Percentiles rank a stretch among this genome's conserved stretches.
Evolutionary conservation across 371 early-diverging fungal species (phyloP).

Genomic region (Chytridiales sp.): DNA sequence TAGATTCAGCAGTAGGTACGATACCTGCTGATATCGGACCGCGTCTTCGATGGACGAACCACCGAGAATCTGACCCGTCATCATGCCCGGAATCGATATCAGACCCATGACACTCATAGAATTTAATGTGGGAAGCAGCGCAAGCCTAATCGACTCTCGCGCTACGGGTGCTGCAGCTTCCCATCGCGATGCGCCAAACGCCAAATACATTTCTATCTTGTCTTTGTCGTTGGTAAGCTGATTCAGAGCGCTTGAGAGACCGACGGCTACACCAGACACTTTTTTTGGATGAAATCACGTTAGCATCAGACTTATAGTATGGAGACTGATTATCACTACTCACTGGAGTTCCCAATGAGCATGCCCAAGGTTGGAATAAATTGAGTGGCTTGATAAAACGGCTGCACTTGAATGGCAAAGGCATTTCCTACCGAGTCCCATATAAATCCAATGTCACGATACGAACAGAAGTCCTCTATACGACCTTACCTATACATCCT

Average conservation of each 20-base stretch:
- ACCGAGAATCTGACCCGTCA: conserved; percentile 88
- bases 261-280: conserved; percentile 80
- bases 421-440: conserved; percentile 44
- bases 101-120: conserved; percentile 82
- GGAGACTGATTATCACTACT: neutral
- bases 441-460: neutral
- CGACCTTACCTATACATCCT: conserved; percentile 23
- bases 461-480: neutral
- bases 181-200: conserved; percentile 83
- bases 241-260: conserved; percentile 63
- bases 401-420: conserved; percentile 71
- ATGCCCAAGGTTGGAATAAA: conserved; percentile 89
- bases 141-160: conserved; percentile 68
- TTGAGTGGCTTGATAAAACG: conserved; percentile 71
- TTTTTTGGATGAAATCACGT: neutral
- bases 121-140: conserved; percentile 81
- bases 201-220: conserved; percentile 69
- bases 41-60: conserved; percentile 81
- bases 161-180: conserved; percentile 77
- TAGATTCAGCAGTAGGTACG: neutral
- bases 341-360: conserved; percentile 73
- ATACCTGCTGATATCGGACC: conserved; percentile 66
- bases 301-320: neutral
- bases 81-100: conserved; percentile 87
- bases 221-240: conserved; percentile 65